These are phyloP conservation scores for Scheffersomyces lignicola DNA, from an alignment of 1,139 yeast species.

Conservation along the genomic window DNA sequence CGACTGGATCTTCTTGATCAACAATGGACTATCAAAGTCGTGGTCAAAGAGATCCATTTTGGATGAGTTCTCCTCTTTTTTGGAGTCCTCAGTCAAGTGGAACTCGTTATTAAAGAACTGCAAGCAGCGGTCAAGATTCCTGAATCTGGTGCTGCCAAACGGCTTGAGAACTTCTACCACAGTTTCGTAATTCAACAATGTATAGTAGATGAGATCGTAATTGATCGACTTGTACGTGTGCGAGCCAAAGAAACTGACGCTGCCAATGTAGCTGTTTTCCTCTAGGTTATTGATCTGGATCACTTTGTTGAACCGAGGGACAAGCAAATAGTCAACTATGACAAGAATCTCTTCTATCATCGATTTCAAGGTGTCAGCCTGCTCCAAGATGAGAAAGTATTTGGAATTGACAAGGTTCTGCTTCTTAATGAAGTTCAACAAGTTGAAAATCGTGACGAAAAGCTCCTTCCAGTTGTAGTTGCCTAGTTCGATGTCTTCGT, in stretches of 20 bases:
- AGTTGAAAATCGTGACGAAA: constrained; percentile 24
- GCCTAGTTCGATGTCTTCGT: constrained; percentile 10
- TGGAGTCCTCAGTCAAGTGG: constrained; percentile 21
- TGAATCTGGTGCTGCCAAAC: constrained; percentile 11
- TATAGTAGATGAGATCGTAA: constrained; percentile 29
- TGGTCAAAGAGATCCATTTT: constrained; percentile 21
- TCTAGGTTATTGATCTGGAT: constrained; percentile 15
- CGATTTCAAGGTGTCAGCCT: constrained; percentile 15
- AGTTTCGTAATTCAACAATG: constrained; percentile 31
- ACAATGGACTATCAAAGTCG: constrained; percentile 34
- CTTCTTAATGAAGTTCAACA: constrained; percentile 27
- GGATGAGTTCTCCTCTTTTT: constrained; percentile 12
- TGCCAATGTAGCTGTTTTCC: constrained; percentile 2
- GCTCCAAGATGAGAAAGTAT: constrained; percentile 15
- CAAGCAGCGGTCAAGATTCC: constrained; percentile 21
- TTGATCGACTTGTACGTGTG: constrained; percentile 18
- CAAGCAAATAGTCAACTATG: constrained; percentile 22
- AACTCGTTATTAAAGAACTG: constrained; percentile 18
- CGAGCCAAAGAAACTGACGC: constrained; percentile 10
- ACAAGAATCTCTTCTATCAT: constrained; percentile 29
- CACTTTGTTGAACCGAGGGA: constrained; percentile 13
- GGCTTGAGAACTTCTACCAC: constrained; percentile 14
- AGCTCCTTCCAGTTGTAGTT: constrained; percentile 33
- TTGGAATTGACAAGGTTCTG: constrained; percentile 18
- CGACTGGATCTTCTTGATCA: constrained; percentile 14